phyloP scores from a whole-genome alignment of 2,329 filamentous ascomycete genomes.

The Sclerotinia spermophila region DNA sequence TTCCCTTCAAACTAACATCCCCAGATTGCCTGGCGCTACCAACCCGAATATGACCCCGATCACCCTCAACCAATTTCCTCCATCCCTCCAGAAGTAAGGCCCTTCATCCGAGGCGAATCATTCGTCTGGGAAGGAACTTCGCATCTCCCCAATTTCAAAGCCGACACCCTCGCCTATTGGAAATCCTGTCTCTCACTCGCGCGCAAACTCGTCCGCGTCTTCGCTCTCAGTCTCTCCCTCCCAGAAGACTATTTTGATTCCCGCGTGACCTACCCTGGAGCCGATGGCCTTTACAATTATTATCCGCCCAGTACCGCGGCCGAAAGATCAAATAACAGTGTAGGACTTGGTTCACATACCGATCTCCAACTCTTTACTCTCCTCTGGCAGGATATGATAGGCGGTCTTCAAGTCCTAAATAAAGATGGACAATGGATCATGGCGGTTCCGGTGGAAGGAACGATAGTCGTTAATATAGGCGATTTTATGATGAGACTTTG shows the following conservation, averaged over 20 bases:
- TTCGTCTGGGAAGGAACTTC: constrained; percentile 51
- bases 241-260: constrained; percentile 53
- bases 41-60: constrained; percentile 49
- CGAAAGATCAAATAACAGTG: constrained; percentile 33
- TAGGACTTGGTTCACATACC: constrained; percentile 47
- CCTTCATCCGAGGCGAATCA: constrained; percentile 46
- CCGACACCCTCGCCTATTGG: constrained; percentile 47
- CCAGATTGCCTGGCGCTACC: constrained; percentile 47
- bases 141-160: constrained; percentile 48
- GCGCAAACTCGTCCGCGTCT: constrained; percentile 48
- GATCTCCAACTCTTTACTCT: constrained; percentile 50
- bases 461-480: constrained; percentile 51
- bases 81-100: constrained; percentile 44
- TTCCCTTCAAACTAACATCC: not conserved
- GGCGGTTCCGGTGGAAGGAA: constrained; percentile 44
- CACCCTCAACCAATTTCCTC: constrained; percentile 38
- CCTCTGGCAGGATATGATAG: constrained; percentile 45
- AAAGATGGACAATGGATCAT: constrained; percentile 45
- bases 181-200: constrained; percentile 47
- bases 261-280: constrained; percentile 50
- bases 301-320: constrained; percentile 42
- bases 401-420: constrained; percentile 44
- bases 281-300: constrained; percentile 44
- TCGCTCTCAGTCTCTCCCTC: constrained; percentile 53
- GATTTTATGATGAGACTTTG: constrained; percentile 50